Conservation (phyloP, 2,329 filamentous ascomycete genomes). For the Madurella fahalii region DNA sequence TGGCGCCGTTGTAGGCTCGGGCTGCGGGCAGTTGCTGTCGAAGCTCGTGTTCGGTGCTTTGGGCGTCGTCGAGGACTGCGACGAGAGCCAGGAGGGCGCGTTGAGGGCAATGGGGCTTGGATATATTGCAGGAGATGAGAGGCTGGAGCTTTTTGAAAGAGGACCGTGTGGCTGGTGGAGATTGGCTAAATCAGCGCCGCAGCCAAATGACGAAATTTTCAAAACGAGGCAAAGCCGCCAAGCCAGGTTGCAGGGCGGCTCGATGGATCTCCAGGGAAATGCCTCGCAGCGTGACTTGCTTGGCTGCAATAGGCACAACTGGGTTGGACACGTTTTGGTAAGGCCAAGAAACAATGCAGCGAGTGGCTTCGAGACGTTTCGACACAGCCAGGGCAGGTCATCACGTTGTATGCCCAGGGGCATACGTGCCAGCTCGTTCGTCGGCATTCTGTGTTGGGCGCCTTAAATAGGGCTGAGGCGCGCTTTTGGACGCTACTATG, state of each 20-base stretch:
- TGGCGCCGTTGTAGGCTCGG: slow-evolving; percentile 5
- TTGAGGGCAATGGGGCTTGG: slow-evolving; percentile 7
- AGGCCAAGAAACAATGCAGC: neutral
- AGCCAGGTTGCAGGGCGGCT: slow-evolving; percentile 9
- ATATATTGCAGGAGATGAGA: slow-evolving; percentile 4
- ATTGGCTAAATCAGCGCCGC: slow-evolving; percentile 13
- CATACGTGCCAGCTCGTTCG: neutral
- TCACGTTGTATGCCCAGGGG: neutral
- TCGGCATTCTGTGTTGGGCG: neutral
- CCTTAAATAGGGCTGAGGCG: neutral
- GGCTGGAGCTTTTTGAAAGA: slow-evolving; percentile 13
- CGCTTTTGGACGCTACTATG: neutral
- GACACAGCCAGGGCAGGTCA: neutral
- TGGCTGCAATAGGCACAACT: neutral
- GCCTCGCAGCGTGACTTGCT: neutral
- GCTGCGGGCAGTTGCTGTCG: neutral
- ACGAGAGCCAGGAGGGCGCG: neutral
- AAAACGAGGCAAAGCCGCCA: slow-evolving; percentile 19
- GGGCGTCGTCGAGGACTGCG: neutral
- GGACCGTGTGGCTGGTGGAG: slow-evolving; percentile 18
- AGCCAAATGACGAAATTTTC: slow-evolving; percentile 18
- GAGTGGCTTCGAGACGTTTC: too few relatives aligned
- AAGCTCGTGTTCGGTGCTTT: slow-evolving; percentile 1
- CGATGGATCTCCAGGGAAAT: neutral
- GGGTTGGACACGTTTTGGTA: neutral